Percentiles rank a stretch among this genome's conserved stretches.
Evolutionary conservation across 140 eudicot genomes (phyloP).

Genomic region (Stevia rebaudiana): DNA sequence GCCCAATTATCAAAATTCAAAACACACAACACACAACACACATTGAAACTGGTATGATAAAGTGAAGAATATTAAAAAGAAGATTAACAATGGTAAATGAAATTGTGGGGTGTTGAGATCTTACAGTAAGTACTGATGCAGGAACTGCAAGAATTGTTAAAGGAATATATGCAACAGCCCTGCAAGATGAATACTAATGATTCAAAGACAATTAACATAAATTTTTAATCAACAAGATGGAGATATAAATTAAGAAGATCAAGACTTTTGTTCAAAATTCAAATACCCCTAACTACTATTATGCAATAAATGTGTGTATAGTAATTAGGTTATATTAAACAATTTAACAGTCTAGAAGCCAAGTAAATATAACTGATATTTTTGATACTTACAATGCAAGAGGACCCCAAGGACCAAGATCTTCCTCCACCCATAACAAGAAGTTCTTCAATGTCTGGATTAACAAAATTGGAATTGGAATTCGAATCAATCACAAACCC

Average conservation of each 20-base stretch:
- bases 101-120: not conserved
- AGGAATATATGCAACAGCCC: constrained; percentile 92
- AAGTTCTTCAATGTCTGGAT: constrained; percentile 69
- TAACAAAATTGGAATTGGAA: not conserved
- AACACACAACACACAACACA: not conserved
- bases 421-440: constrained; percentile 64
- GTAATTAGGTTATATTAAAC: not conserved
- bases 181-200: constrained; percentile 23
- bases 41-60: not conserved
- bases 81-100: not conserved
- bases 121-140: constrained; percentile 83
- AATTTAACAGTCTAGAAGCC: not conserved
- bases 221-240: not conserved
- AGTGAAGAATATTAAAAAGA: not conserved
- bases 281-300: not conserved
- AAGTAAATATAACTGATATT: not conserved
- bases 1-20: no score
- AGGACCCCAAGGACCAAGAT: constrained; percentile 99
- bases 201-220: not conserved
- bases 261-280: not conserved
- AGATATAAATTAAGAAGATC: not conserved
- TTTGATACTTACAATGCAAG: constrained; percentile 60
- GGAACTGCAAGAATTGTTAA: constrained; percentile 86
- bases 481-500: constrained; percentile 8
- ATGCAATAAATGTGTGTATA: not conserved